A percentile compares a stretch with the other conserved stretches of the same genome.
phyloP scores from a whole-genome alignment of 176 grass and related monocot species.

The Otatea glauca region DNA sequence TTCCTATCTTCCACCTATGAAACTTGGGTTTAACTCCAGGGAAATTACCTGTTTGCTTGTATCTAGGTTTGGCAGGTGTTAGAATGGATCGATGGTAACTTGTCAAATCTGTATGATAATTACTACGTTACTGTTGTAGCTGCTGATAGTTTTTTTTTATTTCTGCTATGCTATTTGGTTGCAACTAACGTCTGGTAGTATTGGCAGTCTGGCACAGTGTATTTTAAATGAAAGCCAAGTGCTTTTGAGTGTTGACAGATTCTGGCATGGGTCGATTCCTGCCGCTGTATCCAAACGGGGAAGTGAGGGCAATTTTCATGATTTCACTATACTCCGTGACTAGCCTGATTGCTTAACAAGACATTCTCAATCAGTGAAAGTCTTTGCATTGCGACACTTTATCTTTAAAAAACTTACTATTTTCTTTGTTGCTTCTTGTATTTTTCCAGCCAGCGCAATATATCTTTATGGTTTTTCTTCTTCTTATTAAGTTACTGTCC shows the following conservation, averaged over 20 bases:
- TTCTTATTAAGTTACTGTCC: background rate
- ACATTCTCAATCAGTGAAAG: background rate
- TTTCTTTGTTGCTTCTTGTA: background rate
- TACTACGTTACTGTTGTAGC: background rate
- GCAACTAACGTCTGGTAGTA: slow-evolving; percentile 12
- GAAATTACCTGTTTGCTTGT: slow-evolving; percentile 44
- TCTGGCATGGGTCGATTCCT: slow-evolving; percentile 14
- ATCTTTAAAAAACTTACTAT: background rate
- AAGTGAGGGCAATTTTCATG: slow-evolving; percentile 1
- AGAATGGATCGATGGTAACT: slow-evolving; percentile 20
- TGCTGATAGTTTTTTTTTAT: background rate
- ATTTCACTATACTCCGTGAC: background rate
- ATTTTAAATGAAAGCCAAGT: background rate
- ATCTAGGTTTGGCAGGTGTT: slow-evolving; percentile 47
- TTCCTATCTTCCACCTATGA: slow-evolving; percentile 18
- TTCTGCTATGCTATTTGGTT: slow-evolving; percentile 22
- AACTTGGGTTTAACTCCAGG: slow-evolving; percentile 22
- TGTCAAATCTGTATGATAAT: slow-evolving; percentile 40
- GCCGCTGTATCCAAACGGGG: background rate
- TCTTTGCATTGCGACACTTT: background rate
- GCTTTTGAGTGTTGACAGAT: background rate
- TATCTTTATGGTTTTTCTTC: background rate
- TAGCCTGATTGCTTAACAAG: background rate
- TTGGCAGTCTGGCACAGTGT: background rate
- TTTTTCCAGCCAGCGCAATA: background rate